Evolutionary conservation across 176 grass and related monocot genomes (phyloP).

Genomic region (Phyllostachys edulis): DNA sequence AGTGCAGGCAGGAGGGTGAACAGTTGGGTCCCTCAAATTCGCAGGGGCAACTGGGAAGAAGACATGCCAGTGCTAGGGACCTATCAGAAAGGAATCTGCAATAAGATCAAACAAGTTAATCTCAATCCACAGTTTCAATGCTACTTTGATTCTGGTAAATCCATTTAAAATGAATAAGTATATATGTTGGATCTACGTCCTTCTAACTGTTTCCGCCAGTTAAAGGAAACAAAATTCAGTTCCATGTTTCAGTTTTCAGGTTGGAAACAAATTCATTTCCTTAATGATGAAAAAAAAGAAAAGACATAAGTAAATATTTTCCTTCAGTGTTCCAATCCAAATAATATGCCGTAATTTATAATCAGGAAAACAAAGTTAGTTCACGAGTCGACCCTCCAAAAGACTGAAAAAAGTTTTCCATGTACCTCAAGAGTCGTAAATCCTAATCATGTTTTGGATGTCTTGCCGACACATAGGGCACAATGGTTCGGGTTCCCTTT

Average conservation of each 20-base stretch:
- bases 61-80: neutral
- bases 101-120: conserved; percentile 17
- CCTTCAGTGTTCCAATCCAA: neutral
- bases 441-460: conserved; percentile 66
- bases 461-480: conserved; percentile 85
- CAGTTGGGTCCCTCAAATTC: neutral
- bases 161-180: neutral
- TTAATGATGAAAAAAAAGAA: neutral
- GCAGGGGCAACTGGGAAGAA: neutral
- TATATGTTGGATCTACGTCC: neutral
- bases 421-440: conserved; percentile 80
- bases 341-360: neutral
- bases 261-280: neutral
- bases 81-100: conserved; percentile 18
- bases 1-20: neutral
- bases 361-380: conserved; percentile 4
- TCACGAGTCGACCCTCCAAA: neutral
- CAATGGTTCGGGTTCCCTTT: conserved; percentile 37
- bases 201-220: neutral
- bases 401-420: neutral
- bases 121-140: conserved; percentile 1
- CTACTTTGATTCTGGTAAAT: neutral
- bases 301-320: neutral
- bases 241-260: neutral
- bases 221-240: conserved; percentile 11